Evolutionary conservation across 2,329 filamentous ascomycete species (phyloP), one percentile per base, ranked within the genome.

Genomic region (Arachnomyces sp.): DNA sequence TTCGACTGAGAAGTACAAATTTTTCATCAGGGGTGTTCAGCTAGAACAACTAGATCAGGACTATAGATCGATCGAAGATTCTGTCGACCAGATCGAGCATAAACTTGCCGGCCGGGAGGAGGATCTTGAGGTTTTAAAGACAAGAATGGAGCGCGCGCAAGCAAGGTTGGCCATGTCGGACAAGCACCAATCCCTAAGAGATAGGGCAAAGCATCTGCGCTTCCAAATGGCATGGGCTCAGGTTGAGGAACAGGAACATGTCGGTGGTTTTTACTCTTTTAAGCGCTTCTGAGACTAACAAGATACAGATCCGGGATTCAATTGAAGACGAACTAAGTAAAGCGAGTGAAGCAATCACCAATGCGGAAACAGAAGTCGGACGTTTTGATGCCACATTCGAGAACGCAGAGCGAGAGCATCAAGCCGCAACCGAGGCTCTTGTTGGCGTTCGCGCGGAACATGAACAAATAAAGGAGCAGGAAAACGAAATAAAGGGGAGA

Each of bases 11-110:
- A 98, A 98, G 59, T 98, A 96, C 71, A 92, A 86, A 50, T 95
- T 95, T 55, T 98, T 98, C 57, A 76, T 94, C 44, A 87, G 89
- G 52, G 92, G 92, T 17, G 93, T 94, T 0, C 89, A 96, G 53
- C 75, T 98, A 1, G 87, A 96, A 58, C 82, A 90, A 51, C 73
- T 98, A 7, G 87, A 94, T 57, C 81, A 86, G 46, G 92, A 98
- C 56, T 98, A 98, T 61, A 77, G 81, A 43, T 70, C 94, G 42
- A 79, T 95, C 11, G 79, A 83, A 45, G 82, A 94, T 49, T 82
- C 77, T 3, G 71, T 92, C 14, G 84, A 94, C 48, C 76, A 76
- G 28, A 85, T 81, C 43, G 73, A 81, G 40, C 69, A 68, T 25
- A 84, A 82, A 49, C 65, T 86, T 1, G 65, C 70, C 7, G 71